Evolutionary conservation across 2,329 filamentous ascomycete species (phyloP), one percentile per base, ranked within the genome.

Genomic region (Paecilomyces sp.): DNA sequence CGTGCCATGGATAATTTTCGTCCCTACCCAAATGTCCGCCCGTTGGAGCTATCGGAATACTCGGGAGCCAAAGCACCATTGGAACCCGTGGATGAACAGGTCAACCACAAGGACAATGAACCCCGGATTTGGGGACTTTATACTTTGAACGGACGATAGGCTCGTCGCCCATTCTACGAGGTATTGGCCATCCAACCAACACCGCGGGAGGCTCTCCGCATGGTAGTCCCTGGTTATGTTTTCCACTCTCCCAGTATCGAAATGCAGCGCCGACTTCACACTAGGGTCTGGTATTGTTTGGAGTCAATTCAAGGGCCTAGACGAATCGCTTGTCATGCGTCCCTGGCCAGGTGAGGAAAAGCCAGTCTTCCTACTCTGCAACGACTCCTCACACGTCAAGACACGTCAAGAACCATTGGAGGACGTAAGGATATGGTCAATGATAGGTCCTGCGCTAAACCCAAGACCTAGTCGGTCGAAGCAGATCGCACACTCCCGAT

Each of bases 341-440:
- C 41, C 41, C 41, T 47, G 41, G 41, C 41, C 6, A 47, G 41
- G 18, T 47, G 41, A 47, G 41, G 13, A 1, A 47, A 47, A 18
- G n/a, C 3, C 41, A 41, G 15, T n/a, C 36, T 41, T 18, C 36
- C 15, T n/a, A 15, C 36, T n/a, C 36, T 53, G 15, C 51, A n/a
- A 55, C 56, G 60, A 30, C 57, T 56, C 68, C 63, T 63, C 56
- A 61, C 65, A 64, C 63, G 65, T 70, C 66, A 67, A 65, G 53
- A 65, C 57, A 61, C 54, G 55, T 61, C 56, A 60, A 53, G 28
- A 59, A 57, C 57, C 51, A 33, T 63, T 56, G 54, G 63, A 60
- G 25, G 6, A 53, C 22, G 51, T 53, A 25, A 53, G 51, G 51
- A 28, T 30, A 53, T 13, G 51, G 28, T 53, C 51, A 53, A 47